Evolutionary conservation across 192 early-diverging fungal genomes (phyloP).

Genomic region (Coemansia sp.): DNA sequence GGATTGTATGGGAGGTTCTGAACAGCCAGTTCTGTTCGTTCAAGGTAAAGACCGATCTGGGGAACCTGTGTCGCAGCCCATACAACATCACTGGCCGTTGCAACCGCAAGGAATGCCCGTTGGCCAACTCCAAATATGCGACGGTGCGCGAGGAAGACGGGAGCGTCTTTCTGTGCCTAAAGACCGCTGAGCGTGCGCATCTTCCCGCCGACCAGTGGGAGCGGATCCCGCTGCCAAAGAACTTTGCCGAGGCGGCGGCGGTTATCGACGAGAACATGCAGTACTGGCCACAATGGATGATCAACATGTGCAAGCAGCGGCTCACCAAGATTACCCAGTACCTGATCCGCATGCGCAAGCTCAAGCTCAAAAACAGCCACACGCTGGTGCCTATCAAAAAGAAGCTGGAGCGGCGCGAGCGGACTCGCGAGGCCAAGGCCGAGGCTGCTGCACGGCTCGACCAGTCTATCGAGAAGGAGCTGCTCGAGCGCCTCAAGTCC

Average conservation of each 20-base stretch:
- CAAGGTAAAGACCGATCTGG: slow-evolving; percentile 91
- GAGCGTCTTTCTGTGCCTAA: slow-evolving; percentile 85
- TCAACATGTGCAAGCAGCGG: slow-evolving; percentile 96
- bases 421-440: slow-evolving; percentile 79
- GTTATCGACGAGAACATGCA: slow-evolving; percentile 83
- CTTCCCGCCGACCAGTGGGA: slow-evolving; percentile 94
- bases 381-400: slow-evolving; percentile 87
- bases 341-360: slow-evolving; percentile 86
- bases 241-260: slow-evolving; percentile 79
- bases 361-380: slow-evolving; percentile 70
- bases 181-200: slow-evolving; percentile 93
- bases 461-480: slow-evolving; percentile 90
- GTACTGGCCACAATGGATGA: slow-evolving; percentile 86
- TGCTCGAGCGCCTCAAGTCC: slow-evolving; percentile 83
- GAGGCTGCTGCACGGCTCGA: slow-evolving; percentile 88
- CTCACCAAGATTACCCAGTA: slow-evolving; percentile 96
- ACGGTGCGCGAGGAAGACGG: slow-evolving; percentile 85
- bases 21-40: slow-evolving; percentile 96
- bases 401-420: slow-evolving; percentile 87
- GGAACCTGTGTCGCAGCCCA: slow-evolving; percentile 92
- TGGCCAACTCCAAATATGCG: slow-evolving; percentile 93
- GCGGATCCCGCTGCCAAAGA: slow-evolving; percentile 78
- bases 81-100: slow-evolving; percentile 97
- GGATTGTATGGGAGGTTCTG: slow-evolving; percentile 93
- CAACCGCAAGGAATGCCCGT: slow-evolving; percentile 87